Evolutionary conservation across 73 alveolate species (phyloP), one percentile per base, ranked within the genome.

Genomic region (Paramecium caudatum): DNA sequence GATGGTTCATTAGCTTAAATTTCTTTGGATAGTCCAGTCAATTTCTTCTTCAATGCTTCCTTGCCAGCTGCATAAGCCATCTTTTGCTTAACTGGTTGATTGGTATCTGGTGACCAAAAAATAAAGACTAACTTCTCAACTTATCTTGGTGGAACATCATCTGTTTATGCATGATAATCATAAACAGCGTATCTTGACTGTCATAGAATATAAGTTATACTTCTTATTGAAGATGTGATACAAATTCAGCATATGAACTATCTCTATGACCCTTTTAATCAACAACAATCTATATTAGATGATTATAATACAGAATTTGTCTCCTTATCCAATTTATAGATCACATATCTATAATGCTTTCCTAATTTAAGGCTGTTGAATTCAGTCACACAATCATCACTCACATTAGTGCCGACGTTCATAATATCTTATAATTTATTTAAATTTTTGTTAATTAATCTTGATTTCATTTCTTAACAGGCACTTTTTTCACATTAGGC

Each of bases 51-150:
- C n/a, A 74, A 45, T 10, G 88, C 62, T 74, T 74, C 69, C 47
- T 74, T 74, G 15, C 69, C 88, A 15, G 68, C 46, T 17, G 87
- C 61, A 43, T 70, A 70, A 19, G 63, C 63, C 87, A 70, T 70
- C 87, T 70, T 70, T 21, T 39, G 7, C 30, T 70, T 70, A 0
- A 70, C 87, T 27, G 88, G 69, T 74, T 74, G 17, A 8, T 55
- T 55, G 4, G 88, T 74, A 19, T 74, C 88, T 37, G 88, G 88
- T 16, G 88, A 74, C 88, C 88, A 74, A 25, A 41, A 74, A 16
- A 74, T 74, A 25, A 74, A 74, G 0, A 74, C 70, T 17, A 74
- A 21, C 15, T 74, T 74, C 16, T 74, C 88, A 4, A 74, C 65
- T 23, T 74, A 6, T 21, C 62, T 74, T 3, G 70, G 88, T 74